These are phyloP conservation scores for Hypoxylon perforatum DNA, from an alignment of 495 filamentous ascomycete species.

Conservation along the genomic window DNA sequence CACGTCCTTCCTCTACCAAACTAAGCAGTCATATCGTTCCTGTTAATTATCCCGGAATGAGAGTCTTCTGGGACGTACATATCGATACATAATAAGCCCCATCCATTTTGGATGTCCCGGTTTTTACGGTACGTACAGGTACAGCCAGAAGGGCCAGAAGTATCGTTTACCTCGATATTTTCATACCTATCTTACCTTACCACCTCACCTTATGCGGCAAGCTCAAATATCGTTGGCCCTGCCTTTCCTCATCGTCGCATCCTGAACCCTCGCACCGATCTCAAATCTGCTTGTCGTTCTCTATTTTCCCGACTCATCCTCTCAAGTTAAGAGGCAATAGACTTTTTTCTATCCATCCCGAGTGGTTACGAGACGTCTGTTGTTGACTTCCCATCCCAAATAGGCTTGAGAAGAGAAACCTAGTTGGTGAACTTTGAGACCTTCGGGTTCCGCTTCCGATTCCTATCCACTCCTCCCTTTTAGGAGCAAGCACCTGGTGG, in stretches of 20 bases:
- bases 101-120: constrained; percentile 25
- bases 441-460: constrained; percentile 58
- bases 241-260: constrained; percentile 35
- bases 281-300: constrained; percentile 47
- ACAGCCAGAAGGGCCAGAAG: constrained; percentile 10
- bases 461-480: constrained; percentile 54
- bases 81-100: constrained; percentile 40
- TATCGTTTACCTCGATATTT: constrained; percentile 53
- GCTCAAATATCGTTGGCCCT: constrained; percentile 42
- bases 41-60: constrained; percentile 44
- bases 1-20: constrained; percentile 45
- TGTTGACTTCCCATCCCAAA: constrained; percentile 33
- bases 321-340: constrained; percentile 37
- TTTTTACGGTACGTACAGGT: constrained; percentile 9
- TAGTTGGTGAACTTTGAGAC: constrained; percentile 56
- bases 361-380: constrained; percentile 29
- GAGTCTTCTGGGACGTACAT: constrained; percentile 37
- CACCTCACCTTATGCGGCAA: constrained; percentile 39
- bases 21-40: constrained; percentile 45
- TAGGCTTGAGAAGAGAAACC: constrained; percentile 44
- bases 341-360: constrained; percentile 35
- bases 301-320: constrained; percentile 40
- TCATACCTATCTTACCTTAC: constrained; percentile 55
- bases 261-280: constrained; percentile 43
- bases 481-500: constrained; percentile 47